These are phyloP conservation scores for Claviceps quebecensis DNA, from an alignment of 2,329 filamentous ascomycete genomes.

Conservation along the genomic window DNA sequence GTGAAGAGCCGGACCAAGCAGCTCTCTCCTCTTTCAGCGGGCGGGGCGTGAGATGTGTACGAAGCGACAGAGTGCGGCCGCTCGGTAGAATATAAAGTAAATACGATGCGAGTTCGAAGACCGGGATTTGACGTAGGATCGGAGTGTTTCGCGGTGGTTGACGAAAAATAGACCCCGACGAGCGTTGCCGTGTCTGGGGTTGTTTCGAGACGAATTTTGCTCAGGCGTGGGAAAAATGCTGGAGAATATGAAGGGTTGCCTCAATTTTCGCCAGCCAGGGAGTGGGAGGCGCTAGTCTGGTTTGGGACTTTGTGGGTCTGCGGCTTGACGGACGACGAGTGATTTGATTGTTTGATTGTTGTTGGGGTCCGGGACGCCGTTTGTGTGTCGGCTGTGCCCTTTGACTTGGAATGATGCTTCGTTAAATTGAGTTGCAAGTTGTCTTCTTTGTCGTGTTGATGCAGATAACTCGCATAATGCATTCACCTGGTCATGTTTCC, in stretches of 20 bases:
- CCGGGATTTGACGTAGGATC: conserved; percentile 10
- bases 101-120: background rate
- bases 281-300: conserved; percentile 28
- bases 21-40: conserved; percentile 11
- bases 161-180: conserved; percentile 19
- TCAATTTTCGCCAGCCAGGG: conserved; percentile 27
- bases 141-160: conserved; percentile 11
- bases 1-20: conserved; percentile 15
- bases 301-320: conserved; percentile 4
- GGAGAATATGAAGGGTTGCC: conserved; percentile 24
- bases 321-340: conserved; percentile 1
- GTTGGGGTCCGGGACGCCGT: background rate
- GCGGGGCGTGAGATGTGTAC: conserved; percentile 4
- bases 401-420: no score
- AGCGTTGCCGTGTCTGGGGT: conserved; percentile 27
- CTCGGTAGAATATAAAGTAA: background rate
- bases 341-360: background rate
- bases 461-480: no score
- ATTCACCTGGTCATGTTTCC: no score
- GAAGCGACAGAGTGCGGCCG: conserved; percentile 3
- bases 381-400: background rate
- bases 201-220: conserved; percentile 29
- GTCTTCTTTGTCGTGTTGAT: no score
- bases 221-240: conserved; percentile 26
- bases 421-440: no score